These are phyloP conservation scores for Arachnomyces sp. DNA, from an alignment of 2,329 filamentous ascomycete species.

Conservation along the genomic window DNA sequence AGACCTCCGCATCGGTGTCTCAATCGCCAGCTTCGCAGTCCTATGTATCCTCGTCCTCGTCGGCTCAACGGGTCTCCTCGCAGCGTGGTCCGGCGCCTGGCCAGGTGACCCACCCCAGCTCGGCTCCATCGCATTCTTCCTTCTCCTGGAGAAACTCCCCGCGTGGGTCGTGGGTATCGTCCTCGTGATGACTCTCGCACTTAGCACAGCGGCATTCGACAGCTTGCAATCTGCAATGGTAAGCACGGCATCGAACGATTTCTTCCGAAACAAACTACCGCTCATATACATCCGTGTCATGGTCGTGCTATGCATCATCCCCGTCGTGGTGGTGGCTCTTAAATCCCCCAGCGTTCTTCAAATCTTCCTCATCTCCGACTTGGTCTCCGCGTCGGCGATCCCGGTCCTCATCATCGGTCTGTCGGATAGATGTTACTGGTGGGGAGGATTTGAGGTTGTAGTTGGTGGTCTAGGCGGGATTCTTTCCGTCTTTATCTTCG, in stretches of 20 bases:
- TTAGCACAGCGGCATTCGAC: constrained; percentile 74
- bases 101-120: constrained; percentile 54
- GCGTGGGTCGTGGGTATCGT: constrained; percentile 76
- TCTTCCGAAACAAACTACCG: constrained; percentile 74
- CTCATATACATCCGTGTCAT: constrained; percentile 64
- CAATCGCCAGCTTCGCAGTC: constrained; percentile 58
- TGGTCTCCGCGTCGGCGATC: constrained; percentile 68
- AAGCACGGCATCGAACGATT: constrained; percentile 73
- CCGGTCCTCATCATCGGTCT: constrained; percentile 70
- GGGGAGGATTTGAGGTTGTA: constrained; percentile 74
- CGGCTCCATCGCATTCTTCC: constrained; percentile 67
- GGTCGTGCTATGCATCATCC: constrained; percentile 67
- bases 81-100: constrained; percentile 69
- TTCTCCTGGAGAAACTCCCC: constrained; percentile 63
- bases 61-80: constrained; percentile 64
- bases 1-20: constrained; percentile 67
- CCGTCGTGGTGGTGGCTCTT: constrained; percentile 46
- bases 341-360: constrained; percentile 16
- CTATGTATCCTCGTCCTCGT: constrained; percentile 66
- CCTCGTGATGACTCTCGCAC: constrained; percentile 69
- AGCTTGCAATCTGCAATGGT: constrained; percentile 77
- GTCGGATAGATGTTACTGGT: constrained; percentile 52
- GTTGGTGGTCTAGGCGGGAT: constrained; percentile 70
- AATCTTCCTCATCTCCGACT: constrained; percentile 23
- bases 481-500: constrained; percentile 73